Evolutionary conservation across 2,329 filamentous ascomycete species (phyloP).

Genomic region (Ilyonectria destructans): DNA sequence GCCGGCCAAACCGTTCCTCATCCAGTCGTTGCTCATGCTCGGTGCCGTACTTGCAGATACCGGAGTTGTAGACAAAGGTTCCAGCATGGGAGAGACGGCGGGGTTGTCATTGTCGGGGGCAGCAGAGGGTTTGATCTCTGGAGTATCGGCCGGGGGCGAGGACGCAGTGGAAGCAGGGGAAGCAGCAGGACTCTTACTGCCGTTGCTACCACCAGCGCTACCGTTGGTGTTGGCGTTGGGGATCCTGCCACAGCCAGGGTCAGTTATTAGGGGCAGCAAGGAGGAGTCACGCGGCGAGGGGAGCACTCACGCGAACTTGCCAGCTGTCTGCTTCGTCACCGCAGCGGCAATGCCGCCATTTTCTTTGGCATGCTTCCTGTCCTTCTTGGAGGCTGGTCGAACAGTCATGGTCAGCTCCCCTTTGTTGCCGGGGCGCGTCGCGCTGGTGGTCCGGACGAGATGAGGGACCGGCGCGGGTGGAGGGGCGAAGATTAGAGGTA

Average conservation of each 20-base stretch:
- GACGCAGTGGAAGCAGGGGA: conserved; percentile 60
- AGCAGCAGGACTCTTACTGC: conserved; percentile 52
- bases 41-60: conserved; percentile 65
- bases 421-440: conserved; percentile 33
- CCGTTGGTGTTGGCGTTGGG: conserved; percentile 50
- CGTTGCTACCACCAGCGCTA: conserved; percentile 46
- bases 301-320: conserved; percentile 66
- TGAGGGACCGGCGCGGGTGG: conserved; percentile 36
- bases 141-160: conserved; percentile 62
- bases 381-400: conserved; percentile 64
- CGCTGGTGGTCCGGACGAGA: conserved; percentile 34
- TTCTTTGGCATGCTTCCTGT: conserved; percentile 71
- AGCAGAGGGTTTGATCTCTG: conserved; percentile 61
- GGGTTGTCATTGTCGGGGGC: conserved; percentile 62
- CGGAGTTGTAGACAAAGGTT: conserved; percentile 66
- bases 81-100: conserved; percentile 63
- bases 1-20: conserved; percentile 61
- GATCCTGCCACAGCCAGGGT: conserved; percentile 35
- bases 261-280: conserved; percentile 36
- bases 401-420: conserved; percentile 46
- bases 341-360: conserved; percentile 68
- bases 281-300: conserved; percentile 51
- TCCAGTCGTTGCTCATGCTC: conserved; percentile 65
- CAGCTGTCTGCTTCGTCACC: conserved; percentile 68
- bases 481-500: conserved; percentile 38